These are phyloP conservation scores for Globisporangium carolinianum DNA, from an alignment of 352 stramenopile genomes.

Conservation along the genomic window DNA sequence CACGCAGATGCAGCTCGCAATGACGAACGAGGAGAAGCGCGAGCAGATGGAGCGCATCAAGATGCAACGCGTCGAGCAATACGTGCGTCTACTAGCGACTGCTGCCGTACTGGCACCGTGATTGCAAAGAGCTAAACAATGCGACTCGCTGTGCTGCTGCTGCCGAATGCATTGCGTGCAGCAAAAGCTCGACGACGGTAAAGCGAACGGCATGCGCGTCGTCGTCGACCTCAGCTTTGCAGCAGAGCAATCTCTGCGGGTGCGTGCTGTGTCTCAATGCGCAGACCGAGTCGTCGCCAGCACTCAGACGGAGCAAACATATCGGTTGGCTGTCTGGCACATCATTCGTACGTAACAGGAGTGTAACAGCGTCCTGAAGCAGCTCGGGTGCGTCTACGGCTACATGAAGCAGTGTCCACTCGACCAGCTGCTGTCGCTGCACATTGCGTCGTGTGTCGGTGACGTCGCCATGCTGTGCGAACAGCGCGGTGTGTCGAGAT, in stretches of 20 bases:
- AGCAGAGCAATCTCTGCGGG: constrained; percentile 30
- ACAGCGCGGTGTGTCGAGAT: constrained; percentile 38
- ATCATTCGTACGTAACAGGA: constrained; percentile 25
- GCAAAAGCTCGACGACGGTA: constrained; percentile 65
- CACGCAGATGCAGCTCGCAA: constrained; percentile 7
- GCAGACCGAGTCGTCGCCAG: too few species aligned
- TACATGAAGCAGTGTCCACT: constrained; percentile 69
- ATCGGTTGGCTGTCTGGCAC: too few species aligned
- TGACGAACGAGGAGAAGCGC: constrained; percentile 36
- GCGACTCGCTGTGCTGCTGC: too few species aligned
- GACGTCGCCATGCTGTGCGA: constrained; percentile 23
- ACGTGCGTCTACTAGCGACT: constrained; percentile 24
- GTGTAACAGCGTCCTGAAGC: constrained; percentile 73
- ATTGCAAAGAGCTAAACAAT: too few species aligned
- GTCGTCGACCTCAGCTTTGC: constrained; percentile 69
- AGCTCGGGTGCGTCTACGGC: constrained; percentile 68
- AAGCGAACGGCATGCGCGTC: constrained; percentile 32
- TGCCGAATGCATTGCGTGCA: constrained; percentile 9
- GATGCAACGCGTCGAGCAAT: constrained; percentile 75
- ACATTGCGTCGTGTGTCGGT: constrained; percentile 38
- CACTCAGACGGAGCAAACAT: too few species aligned
- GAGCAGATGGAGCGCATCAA: constrained; percentile 51
- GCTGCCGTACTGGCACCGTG: too few species aligned
- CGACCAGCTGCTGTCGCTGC: constrained; percentile 52
- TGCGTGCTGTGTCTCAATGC: constrained; percentile 13